A percentile compares a stretch with the other conserved stretches of the same genome.
Evolutionary conservation across 2,329 filamentous ascomycete species (phyloP).

Genomic region (Malbranchea zuffiana): DNA sequence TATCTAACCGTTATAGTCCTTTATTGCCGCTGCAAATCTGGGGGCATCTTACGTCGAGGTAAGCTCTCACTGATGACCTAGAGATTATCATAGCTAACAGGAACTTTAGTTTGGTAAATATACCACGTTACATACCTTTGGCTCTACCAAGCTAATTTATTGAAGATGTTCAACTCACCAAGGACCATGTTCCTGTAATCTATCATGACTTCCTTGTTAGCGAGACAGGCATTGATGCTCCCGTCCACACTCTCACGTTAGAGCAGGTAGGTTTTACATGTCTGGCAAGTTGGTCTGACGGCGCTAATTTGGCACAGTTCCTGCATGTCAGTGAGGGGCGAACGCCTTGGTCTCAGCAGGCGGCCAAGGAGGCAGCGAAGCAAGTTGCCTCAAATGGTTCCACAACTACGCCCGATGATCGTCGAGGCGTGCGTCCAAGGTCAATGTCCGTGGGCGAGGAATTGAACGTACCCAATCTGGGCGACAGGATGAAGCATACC

Average conservation of each 20-base stretch:
- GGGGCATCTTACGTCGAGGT: conserved; percentile 64
- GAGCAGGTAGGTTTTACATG: conserved; percentile 50
- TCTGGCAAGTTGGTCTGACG: not conserved
- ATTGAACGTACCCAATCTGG: conserved; percentile 43
- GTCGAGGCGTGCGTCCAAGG: too few relatives aligned
- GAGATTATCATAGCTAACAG: conserved; percentile 1
- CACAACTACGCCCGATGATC: too few relatives aligned
- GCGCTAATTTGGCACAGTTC: conserved; percentile 41
- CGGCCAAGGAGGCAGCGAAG: not conserved
- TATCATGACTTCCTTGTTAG: conserved; percentile 98
- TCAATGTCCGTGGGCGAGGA: conserved; percentile 51
- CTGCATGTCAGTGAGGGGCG: conserved; percentile 64
- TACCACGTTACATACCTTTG: not conserved
- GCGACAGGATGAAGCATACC: conserved; percentile 94
- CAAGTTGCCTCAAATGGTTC: conserved; percentile 27
- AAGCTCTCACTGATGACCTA: conserved; percentile 12
- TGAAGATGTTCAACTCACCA: conserved; percentile 96
- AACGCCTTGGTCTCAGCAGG: conserved; percentile 25
- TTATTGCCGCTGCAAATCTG: conserved; percentile 89
- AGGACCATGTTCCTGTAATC: conserved; percentile 94
- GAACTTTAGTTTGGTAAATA: conserved; percentile 15
- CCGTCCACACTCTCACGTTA: conserved; percentile 85
- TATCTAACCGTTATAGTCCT: conserved; percentile 48
- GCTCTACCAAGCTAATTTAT: conserved; percentile 30
- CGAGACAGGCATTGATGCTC: conserved; percentile 93